Evolutionary conservation across 1,284 basidiomycete genomes (phyloP).

Genomic region (Trametes polyzona): DNA sequence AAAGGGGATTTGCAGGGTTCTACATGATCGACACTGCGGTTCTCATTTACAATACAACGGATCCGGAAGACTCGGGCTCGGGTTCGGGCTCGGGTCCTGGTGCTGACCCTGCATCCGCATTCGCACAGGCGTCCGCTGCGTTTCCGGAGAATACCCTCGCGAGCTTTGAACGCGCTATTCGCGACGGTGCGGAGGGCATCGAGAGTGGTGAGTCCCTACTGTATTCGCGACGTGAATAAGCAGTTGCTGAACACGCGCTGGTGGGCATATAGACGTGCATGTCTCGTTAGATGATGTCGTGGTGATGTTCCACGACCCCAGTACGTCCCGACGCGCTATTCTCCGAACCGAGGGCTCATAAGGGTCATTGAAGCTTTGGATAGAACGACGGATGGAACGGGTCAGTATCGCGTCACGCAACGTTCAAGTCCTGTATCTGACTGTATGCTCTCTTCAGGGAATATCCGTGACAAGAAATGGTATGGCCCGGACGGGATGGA

Average conservation of each 20-base stretch:
- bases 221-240: too few relatives aligned
- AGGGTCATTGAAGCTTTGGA: conserved; percentile 52
- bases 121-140: conserved; percentile 76
- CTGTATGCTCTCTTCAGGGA: conserved; percentile 43
- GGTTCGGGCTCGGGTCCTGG: too few relatives aligned
- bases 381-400: conserved; percentile 71
- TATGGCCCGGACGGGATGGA: conserved; percentile 79
- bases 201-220: conserved; percentile 85
- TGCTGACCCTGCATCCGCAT: too few relatives aligned
- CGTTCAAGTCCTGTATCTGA: background rate
- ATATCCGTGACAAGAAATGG: conserved; percentile 74
- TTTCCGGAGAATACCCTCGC: conserved; percentile 93
- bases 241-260: conserved; percentile 9
- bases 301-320: conserved; percentile 95
- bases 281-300: conserved; percentile 90
- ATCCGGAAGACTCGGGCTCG: too few relatives aligned
- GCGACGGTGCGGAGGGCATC: conserved; percentile 93
- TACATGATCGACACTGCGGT: too few relatives aligned
- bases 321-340: conserved; percentile 45
- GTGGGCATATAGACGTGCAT: conserved; percentile 80
- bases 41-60: too few relatives aligned
- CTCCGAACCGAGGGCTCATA: conserved; percentile 11
- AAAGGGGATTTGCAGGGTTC: too few relatives aligned
- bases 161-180: conserved; percentile 91
- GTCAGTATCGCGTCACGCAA: conserved; percentile 45